Evolutionary conservation across 495 filamentous ascomycete genomes (phyloP), one percentile per base, ranked within the genome.

Genomic region (Amorphotheca resinae): DNA sequence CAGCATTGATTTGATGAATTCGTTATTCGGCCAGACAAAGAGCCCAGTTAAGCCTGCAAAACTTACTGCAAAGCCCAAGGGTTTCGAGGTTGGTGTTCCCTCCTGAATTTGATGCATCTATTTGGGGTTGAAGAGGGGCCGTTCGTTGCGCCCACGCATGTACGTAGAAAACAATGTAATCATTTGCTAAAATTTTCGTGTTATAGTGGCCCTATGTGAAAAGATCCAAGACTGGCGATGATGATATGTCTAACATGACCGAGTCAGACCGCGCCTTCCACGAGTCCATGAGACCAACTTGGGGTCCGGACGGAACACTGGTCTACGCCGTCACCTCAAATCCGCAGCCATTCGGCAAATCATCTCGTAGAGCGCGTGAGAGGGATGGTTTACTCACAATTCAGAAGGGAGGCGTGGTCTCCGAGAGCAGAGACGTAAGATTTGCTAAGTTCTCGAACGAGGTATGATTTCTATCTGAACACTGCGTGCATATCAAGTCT

Each of bases 1-100:
- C 16, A 84, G 77, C 52, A 88, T 93, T 56, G 87, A 93, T 63
- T 56, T 95, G 60, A 93, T 93, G 87, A 82, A 93, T 53, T 93
- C 85, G 34, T 57, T 95, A 36, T 93, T 88, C 59, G 76, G 73
- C 38, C 68, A 76, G 50, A 73, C 79, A 8, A 72, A 64, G 54
- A 61, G 58, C 15, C 64, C 65, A 36, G 54, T 49, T 23, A 65
- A 64, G 52, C 52, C 57, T 38, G 67, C 64, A 45, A 64, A 65
- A 53, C 58, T 64, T 42, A 58, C 56, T 38, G 56, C 53, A 35
- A 68, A 66, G 45, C 64, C 63, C 48, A 76, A 74, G 57, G 77
- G 77, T 58, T 73, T 84, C 58, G 71, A 88, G 83, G 83, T 88
- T 74, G 79, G 82, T 79, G 55, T 61, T 60, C 68, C 58, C 60